A percentile compares a stretch with the other conserved stretches of the same genome.
Conservation (phyloP, 768 basidiomycete genomes). For the Leccinum sublutescens region DNA sequence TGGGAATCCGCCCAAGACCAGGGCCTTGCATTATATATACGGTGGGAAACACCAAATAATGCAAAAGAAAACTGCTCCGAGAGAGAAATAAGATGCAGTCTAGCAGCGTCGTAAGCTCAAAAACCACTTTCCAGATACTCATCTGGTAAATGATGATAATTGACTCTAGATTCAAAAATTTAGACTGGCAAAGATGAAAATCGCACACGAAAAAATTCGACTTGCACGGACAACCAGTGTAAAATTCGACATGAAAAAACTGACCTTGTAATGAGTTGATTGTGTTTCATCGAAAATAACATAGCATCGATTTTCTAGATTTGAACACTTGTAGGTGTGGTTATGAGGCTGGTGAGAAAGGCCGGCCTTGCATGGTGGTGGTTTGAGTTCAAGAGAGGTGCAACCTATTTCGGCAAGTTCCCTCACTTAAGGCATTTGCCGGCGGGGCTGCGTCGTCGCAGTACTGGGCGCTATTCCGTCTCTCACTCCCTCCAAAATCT, state of each 20-base stretch:
- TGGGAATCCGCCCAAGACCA: neutral
- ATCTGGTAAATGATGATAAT: neutral
- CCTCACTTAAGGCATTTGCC: slow-evolving; percentile 30
- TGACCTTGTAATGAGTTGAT: neutral
- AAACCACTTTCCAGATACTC: neutral
- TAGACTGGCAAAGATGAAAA: neutral
- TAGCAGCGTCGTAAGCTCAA: neutral
- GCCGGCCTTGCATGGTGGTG: slow-evolving; percentile 24
- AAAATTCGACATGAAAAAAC: neutral
- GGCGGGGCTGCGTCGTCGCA: slow-evolving; percentile 16
- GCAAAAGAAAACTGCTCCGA: neutral
- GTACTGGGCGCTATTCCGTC: no score
- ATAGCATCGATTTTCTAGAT: neutral
- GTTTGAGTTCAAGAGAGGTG: slow-evolving; percentile 32
- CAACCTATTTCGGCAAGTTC: slow-evolving; percentile 19
- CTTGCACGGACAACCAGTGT: neutral
- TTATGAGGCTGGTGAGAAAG: neutral
- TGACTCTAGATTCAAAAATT: neutral
- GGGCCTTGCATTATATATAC: neutral
- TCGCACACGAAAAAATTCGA: neutral
- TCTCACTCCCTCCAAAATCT: neutral
- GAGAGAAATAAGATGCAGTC: neutral
- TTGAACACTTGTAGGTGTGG: neutral
- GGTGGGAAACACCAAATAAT: slow-evolving; percentile 13
- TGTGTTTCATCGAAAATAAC: neutral